Evolutionary conservation across 495 filamentous ascomycete species (phyloP), one percentile per base, ranked within the genome.

Genomic region (Astrocystis sublimbata): DNA sequence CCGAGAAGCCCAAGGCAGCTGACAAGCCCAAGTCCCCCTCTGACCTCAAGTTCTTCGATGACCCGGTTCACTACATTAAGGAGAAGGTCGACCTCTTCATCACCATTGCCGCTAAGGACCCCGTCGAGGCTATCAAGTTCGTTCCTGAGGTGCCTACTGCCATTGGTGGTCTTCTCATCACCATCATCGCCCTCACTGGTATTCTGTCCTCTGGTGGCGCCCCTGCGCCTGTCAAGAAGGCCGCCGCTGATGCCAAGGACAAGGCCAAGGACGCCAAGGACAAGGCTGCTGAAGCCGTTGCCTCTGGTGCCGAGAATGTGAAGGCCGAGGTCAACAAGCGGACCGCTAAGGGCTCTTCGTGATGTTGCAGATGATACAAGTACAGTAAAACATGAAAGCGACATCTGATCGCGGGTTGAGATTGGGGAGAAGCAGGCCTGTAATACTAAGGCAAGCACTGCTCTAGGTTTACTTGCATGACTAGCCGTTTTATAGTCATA

Each of bases 71-170:
- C 71, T 98, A 92, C 78, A 81, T 97, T 79, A 89, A 86, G 74
- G 91, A 97, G 85, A 96, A 96, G 84, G 78, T 96, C 62, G 88
- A 96, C 71, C 83, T 91, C 58, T 98, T 97, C 83, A 71, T 92
- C 54, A 88, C 86, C 62, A 88, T 97, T 68, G 89, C 86, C 75
- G 88, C 93, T 83, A 85, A 86, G 63, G 89, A 98, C 75, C 96
- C 96, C 42, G 65, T 99, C 70, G 83, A 92, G 77, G 96, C 96
- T 49, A 83, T 93, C 77, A 92, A 93, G 81, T 90, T 89, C 65
- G 87, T 96, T 53, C 96, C 96, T 61, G 96, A 97, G 74, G 86
- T 96, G 68, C 91, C 92, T 63, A 92, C 87, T 73, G 89, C 86
- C 67, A 74, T 96, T 69, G 85, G 79, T 70, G 88, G 87, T 55